Conservation (phyloP, 257 asterid species). For the Prunella vulgaris region DNA sequence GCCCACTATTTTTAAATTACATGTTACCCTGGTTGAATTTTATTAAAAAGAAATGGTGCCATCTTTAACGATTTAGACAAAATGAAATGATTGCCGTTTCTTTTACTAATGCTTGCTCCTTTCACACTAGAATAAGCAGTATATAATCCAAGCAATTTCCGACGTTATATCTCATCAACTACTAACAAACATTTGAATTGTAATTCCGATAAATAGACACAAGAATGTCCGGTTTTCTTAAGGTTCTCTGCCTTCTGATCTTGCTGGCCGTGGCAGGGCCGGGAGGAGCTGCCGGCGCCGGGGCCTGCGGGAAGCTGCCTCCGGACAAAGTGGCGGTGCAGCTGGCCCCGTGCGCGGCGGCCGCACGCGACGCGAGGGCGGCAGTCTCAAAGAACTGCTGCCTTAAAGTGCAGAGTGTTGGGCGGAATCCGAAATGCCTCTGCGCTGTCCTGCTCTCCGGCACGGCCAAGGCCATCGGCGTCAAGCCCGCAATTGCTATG, state of each 20-base stretch:
- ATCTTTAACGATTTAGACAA: not conserved
- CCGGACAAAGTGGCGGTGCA: constrained; percentile 38
- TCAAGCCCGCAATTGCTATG: constrained; percentile 26
- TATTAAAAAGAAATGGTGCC: not conserved
- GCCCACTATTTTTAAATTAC: not conserved
- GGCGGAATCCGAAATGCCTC: constrained; percentile 40
- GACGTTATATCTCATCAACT: not conserved
- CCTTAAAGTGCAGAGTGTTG: constrained; percentile 30
- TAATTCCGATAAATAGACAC: not conserved
- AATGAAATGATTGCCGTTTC: not conserved
- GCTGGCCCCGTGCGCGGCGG: constrained; percentile 32
- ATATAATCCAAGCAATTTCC: not conserved
- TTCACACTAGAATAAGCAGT: constrained; percentile 15
- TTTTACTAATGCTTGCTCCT: constrained; percentile 1
- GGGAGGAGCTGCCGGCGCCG: constrained; percentile 3
- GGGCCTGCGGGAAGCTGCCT: constrained; percentile 20
- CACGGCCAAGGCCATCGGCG: constrained; percentile 31
- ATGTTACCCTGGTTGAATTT: constrained; percentile 1
- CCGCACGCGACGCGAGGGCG: constrained; percentile 27
- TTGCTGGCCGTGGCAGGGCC: constrained; percentile 16
- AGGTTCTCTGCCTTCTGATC: constrained; percentile 5
- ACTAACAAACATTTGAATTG: not conserved
- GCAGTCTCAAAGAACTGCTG: constrained; percentile 38
- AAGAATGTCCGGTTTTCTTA: constrained; percentile 9
- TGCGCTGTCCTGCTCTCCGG: constrained; percentile 36